Evolutionary conservation across 768 basidiomycete species (phyloP).

Genomic region (Pleurotus tuoliensis): DNA sequence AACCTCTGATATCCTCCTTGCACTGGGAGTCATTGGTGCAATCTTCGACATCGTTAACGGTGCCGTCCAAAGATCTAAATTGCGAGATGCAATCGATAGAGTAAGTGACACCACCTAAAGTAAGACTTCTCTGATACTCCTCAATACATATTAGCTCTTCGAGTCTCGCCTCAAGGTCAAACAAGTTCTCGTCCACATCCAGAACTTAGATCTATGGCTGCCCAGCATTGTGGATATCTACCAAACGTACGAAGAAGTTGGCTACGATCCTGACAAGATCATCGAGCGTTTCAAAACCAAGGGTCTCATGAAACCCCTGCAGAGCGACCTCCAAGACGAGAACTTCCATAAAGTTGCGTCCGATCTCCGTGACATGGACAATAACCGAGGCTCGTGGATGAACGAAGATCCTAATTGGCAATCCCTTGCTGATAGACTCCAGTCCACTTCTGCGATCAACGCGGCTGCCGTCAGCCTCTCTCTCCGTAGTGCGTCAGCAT

Average conservation of each 20-base stretch:
- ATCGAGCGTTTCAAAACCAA: conserved; percentile 11
- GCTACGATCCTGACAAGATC: conserved; percentile 12
- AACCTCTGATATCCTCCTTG: conserved; percentile 9
- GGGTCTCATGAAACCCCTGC: conserved; percentile 6
- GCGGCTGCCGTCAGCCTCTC: neutral
- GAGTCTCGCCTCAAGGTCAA: conserved; percentile 12
- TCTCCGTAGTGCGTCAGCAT: neutral
- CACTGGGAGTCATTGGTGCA: conserved; percentile 8
- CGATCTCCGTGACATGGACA: conserved; percentile 1
- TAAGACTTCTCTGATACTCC: neutral
- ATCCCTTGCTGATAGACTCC: neutral
- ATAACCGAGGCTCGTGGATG: conserved; percentile 2
- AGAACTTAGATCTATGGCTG: conserved; percentile 4
- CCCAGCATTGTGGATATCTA: conserved; percentile 12
- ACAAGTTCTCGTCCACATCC: conserved; percentile 5
- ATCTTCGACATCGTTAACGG: conserved; percentile 11
- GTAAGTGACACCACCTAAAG: neutral
- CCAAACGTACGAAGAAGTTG: conserved; percentile 12
- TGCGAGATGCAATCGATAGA: conserved; percentile 10
- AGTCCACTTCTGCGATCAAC: neutral
- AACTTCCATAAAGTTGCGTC: neutral
- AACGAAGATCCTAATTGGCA: conserved; percentile 6
- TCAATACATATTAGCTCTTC: conserved; percentile 9
- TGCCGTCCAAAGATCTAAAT: conserved; percentile 10
- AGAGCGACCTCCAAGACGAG: conserved; percentile 4